Percentiles rank a stretch among this genome's conserved stretches.
Evolutionary conservation across 345 rosid species (phyloP).

Genomic region (Citrus hindsii): DNA sequence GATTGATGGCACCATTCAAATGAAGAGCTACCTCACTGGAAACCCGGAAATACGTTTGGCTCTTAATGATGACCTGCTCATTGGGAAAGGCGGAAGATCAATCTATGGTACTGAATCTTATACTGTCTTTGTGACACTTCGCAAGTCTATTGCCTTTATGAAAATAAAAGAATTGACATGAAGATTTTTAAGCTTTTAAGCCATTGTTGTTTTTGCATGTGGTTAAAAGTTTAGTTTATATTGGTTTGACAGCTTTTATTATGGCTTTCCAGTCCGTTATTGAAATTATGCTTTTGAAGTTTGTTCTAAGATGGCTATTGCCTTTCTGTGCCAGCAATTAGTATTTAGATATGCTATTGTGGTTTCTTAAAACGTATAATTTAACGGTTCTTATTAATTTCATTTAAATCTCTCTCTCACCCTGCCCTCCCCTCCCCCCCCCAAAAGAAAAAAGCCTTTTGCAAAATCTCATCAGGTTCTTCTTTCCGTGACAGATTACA

Average conservation of each 20-base stretch:
- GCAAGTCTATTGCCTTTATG: not conserved
- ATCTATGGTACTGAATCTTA: conserved; percentile 56
- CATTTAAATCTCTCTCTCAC: not conserved
- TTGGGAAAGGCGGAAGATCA: conserved; percentile 81
- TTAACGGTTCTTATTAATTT: conserved; percentile 1
- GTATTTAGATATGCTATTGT: not conserved
- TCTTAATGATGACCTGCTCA: conserved; percentile 86
- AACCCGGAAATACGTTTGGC: conserved; percentile 97
- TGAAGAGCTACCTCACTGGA: conserved; percentile 97
- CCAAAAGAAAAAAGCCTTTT: not conserved
- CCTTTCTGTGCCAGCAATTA: not conserved
- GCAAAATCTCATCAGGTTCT: conserved; percentile 5
- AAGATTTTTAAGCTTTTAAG: not conserved
- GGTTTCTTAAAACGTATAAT: not conserved
- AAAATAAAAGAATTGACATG: not conserved
- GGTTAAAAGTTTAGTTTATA: not conserved
- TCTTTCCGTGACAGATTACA: conserved; percentile 61
- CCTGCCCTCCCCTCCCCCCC: not conserved
- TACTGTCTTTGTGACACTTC: not conserved
- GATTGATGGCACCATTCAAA: conserved; percentile 99
- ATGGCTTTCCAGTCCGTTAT: not conserved
- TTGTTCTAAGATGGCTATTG: not conserved
- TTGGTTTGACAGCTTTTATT: not conserved
- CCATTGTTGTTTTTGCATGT: not conserved
- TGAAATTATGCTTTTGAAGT: not conserved